phyloP scores from a whole-genome alignment of 805 yeast genomes.

The Yarrowia sp. region DNA sequence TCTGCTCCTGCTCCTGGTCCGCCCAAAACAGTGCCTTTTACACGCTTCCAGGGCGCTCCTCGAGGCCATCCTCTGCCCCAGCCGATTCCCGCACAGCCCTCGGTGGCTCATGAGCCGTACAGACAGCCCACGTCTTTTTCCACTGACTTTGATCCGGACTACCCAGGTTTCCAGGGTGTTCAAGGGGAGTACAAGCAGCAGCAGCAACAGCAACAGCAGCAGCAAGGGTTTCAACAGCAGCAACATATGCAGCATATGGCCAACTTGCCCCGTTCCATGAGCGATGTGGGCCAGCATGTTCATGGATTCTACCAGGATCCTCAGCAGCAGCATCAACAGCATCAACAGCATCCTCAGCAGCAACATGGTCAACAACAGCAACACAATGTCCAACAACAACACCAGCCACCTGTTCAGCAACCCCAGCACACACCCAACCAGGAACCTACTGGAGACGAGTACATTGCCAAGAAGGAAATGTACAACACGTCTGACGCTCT shows the following conservation, averaged over 20 bases:
- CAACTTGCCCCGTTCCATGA: neutral
- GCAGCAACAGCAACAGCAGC: neutral
- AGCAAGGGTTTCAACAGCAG: neutral
- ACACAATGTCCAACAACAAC: neutral
- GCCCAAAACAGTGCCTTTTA: constrained; percentile 4
- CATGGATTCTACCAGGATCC: constrained; percentile 16
- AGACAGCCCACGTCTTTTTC: constrained; percentile 7
- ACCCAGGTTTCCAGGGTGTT: constrained; percentile 13
- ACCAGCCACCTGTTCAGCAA: neutral
- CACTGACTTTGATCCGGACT: constrained; percentile 4
- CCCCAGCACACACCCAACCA: neutral
- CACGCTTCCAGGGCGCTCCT: constrained; percentile 20
- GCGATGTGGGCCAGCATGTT: constrained; percentile 2
- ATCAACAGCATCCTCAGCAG: neutral
- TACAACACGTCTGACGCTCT: constrained; percentile 53
- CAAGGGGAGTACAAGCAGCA: constrained; percentile 11
- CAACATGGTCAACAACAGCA: neutral
- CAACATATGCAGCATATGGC: neutral
- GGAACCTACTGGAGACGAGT: constrained; percentile 42
- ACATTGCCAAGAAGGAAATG: constrained; percentile 45
- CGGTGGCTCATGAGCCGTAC: constrained; percentile 8
- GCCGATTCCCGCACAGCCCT: neutral
- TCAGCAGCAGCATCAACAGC: constrained; percentile 2
- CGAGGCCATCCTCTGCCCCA: constrained; percentile 15
- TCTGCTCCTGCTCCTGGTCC: constrained; percentile 6